These are phyloP conservation scores for Blakeslea trispora DNA, from an alignment of 371 early-diverging fungal species.

Conservation along the genomic window DNA sequence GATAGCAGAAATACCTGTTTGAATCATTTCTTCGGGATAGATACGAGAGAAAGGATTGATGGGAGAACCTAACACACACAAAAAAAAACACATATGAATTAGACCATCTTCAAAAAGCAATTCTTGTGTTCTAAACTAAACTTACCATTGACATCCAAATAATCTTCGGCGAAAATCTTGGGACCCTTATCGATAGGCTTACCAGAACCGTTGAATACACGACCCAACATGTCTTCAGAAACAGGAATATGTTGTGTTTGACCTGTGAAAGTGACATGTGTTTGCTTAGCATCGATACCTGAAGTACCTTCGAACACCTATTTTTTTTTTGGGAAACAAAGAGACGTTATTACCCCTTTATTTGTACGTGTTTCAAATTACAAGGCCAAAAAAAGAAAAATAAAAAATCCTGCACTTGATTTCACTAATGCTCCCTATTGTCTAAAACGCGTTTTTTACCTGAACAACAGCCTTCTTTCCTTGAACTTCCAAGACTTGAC, in stretches of 20 bases:
- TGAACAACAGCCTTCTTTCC: constrained; percentile 99
- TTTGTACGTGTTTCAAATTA: background rate
- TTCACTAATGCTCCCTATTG: constrained; percentile 1
- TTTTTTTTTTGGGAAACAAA: too few relatives aligned
- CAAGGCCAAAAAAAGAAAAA: too few relatives aligned
- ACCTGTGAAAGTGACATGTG: constrained; percentile 98
- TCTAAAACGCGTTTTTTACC: constrained; percentile 42
- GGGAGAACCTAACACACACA: constrained; percentile 74
- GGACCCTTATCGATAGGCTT: constrained; percentile 99
- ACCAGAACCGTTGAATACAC: constrained; percentile 99
- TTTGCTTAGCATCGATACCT: constrained; percentile 98
- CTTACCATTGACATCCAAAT: constrained; percentile 94
- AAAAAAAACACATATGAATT: constrained; percentile 1
- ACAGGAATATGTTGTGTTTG: constrained; percentile 98
- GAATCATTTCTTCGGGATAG: constrained; percentile 99
- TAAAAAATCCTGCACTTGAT: constrained; percentile 2
- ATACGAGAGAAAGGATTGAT: constrained; percentile 99
- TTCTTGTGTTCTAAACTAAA: too few relatives aligned
- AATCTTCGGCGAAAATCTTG: constrained; percentile 99
- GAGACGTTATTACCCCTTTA: background rate
- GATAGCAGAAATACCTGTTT: constrained; percentile 99
- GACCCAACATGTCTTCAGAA: constrained; percentile 99
- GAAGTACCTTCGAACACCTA: constrained; percentile 99
- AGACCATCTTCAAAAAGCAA: too few relatives aligned
- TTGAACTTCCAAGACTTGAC: constrained; percentile 99